These are phyloP conservation scores for Hypoxylon sp. DNA, from an alignment of 2,329 filamentous ascomycete genomes.

Conservation along the genomic window DNA sequence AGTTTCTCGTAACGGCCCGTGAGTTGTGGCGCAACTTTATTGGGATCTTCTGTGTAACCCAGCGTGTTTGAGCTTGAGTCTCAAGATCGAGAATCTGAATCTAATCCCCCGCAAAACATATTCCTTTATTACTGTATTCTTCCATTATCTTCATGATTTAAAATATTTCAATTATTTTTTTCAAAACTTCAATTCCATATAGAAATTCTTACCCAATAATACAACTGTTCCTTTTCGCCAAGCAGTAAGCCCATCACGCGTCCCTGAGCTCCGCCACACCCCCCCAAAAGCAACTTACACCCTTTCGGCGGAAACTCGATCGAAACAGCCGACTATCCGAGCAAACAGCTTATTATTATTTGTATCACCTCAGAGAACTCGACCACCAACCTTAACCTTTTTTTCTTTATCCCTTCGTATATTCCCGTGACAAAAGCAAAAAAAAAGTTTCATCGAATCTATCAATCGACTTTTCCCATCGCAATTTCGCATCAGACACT, in stretches of 20 bases:
- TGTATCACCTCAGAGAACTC: constrained; percentile 17
- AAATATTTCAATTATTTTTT: no score
- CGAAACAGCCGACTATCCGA: constrained; percentile 23
- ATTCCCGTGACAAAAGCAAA: no score
- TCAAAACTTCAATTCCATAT: no score
- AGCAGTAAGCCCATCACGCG: constrained; percentile 21
- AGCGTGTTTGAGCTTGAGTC: constrained; percentile 9
- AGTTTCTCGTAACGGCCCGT: neutral
- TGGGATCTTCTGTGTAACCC: constrained; percentile 6
- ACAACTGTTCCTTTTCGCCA: constrained; percentile 2
- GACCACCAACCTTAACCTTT: no score
- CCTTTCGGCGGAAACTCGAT: constrained; percentile 13
- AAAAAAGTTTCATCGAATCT: no score
- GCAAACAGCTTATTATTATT: constrained; percentile 9
- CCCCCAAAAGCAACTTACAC: constrained; percentile 1
- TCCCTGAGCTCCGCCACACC: constrained; percentile 26
- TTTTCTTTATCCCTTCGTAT: neutral
- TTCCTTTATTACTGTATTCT: no score
- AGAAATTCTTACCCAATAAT: neutral
- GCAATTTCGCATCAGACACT: no score
- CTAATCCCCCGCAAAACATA: no score
- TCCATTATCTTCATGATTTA: no score
- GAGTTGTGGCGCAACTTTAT: constrained; percentile 1
- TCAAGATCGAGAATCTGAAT: constrained; percentile 3
- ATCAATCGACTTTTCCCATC: no score